Conservation (phyloP, 1,284 basidiomycete genomes). For the Rhodotorula sp. region DNA sequence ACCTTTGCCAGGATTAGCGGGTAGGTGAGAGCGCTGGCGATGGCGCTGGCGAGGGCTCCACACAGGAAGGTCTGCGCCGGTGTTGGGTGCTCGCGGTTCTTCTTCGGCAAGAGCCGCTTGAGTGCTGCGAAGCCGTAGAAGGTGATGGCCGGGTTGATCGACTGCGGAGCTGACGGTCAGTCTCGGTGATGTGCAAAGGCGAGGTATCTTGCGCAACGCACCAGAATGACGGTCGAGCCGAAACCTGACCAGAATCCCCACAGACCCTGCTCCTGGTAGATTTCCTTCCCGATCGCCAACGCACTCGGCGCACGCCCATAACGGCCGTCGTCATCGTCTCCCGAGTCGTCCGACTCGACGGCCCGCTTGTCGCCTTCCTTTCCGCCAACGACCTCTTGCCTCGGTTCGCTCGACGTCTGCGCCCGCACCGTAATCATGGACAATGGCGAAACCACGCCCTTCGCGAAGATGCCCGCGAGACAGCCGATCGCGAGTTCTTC, state of each 20-base stretch:
- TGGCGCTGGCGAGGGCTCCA: slow-evolving; percentile 51
- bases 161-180: slow-evolving; percentile 36
- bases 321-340: slow-evolving; percentile 46
- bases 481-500: slow-evolving; percentile 53
- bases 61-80: slow-evolving; percentile 50
- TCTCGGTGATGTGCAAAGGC: neutral
- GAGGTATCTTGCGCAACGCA: slow-evolving; percentile 7
- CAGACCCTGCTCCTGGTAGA: slow-evolving; percentile 48
- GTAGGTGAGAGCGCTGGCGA: slow-evolving; percentile 43
- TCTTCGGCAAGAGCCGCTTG: slow-evolving; percentile 46
- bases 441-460: slow-evolving; percentile 52
- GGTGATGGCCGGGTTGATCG: slow-evolving; percentile 50
- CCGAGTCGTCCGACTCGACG: slow-evolving; percentile 42
- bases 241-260: slow-evolving; percentile 50
- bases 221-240: slow-evolving; percentile 47
- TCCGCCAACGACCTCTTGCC: slow-evolving; percentile 26
- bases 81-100: slow-evolving; percentile 46
- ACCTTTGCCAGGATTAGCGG: slow-evolving; percentile 41
- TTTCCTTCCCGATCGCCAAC: slow-evolving; percentile 45
- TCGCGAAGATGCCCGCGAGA: slow-evolving; percentile 51
- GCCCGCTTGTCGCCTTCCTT: slow-evolving; percentile 20
- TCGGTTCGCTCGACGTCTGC: slow-evolving; percentile 46
- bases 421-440: slow-evolving; percentile 54
- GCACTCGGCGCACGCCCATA: slow-evolving; percentile 44
- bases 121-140: slow-evolving; percentile 50